Evolutionary conservation across 2,329 filamentous ascomycete species (phyloP).

Genomic region (Ascochyta fabae): DNA sequence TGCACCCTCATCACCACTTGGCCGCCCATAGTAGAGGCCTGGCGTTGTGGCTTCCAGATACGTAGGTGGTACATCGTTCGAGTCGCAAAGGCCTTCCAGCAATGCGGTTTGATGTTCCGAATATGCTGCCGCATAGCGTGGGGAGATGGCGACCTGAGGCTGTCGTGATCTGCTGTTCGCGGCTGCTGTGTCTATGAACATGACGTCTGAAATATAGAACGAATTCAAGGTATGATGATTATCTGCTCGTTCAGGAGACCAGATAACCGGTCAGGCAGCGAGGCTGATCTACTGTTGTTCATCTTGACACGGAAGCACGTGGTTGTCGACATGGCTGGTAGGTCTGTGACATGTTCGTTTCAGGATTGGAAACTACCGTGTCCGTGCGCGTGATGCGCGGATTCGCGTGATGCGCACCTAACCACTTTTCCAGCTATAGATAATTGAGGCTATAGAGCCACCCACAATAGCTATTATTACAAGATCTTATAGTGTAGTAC

Average conservation of each 20-base stretch:
- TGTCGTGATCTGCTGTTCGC: conserved; percentile 35
- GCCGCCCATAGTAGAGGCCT: conserved; percentile 34
- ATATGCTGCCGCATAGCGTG: conserved; percentile 19
- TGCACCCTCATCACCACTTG: conserved; percentile 40
- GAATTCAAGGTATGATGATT: background rate
- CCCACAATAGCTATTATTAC: too few relatives aligned
- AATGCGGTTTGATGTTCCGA: conserved; percentile 32
- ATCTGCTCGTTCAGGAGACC: background rate
- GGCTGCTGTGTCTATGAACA: conserved; percentile 45
- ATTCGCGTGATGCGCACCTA: too few relatives aligned
- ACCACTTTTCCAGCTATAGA: too few relatives aligned
- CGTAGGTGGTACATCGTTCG: conserved; percentile 34
- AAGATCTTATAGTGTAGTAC: too few relatives aligned
- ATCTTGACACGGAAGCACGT: background rate
- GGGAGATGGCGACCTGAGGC: conserved; percentile 26
- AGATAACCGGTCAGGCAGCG: conserved; percentile 6
- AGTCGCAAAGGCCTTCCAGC: conserved; percentile 33
- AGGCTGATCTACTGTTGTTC: background rate
- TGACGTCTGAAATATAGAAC: conserved; percentile 11
- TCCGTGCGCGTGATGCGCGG: too few relatives aligned
- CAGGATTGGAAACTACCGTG: conserved; percentile 29
- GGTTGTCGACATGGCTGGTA: conserved; percentile 6
- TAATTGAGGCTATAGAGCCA: too few relatives aligned
- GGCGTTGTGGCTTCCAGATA: conserved; percentile 47
- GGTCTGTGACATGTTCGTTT: conserved; percentile 36